phyloP scores from a whole-genome alignment of 2,329 filamentous ascomycete genomes.

The Fusarium liriodendri region DNA sequence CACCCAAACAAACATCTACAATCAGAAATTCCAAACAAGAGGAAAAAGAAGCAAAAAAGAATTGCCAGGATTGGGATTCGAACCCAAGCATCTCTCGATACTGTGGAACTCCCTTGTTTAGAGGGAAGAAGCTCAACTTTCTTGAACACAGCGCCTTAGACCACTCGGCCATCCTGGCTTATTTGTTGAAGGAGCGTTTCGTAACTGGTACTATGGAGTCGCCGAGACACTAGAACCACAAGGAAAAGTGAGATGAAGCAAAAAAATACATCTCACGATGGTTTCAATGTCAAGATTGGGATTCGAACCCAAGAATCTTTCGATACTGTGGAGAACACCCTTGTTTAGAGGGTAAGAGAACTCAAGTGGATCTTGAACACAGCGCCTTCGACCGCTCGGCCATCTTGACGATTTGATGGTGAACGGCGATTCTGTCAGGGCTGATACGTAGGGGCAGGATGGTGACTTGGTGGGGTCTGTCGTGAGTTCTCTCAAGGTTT shows the following conservation, averaged over 20 bases:
- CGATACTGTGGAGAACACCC: background rate
- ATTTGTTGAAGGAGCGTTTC: background rate
- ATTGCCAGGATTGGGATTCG: background rate
- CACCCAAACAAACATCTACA: background rate
- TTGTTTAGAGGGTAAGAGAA: background rate
- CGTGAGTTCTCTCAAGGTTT: background rate
- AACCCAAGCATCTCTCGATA: background rate
- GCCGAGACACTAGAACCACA: rapidly evolving
- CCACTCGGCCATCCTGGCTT: background rate
- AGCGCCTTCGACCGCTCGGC: background rate
- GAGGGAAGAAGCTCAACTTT: background rate
- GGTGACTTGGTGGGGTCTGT: background rate
- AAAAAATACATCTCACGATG: background rate
- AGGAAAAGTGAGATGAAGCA: background rate
- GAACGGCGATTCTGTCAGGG: background rate
- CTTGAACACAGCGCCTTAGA: background rate
- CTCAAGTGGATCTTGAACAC: background rate
- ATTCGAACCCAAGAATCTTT: constrained; percentile 1
- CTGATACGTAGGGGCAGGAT: background rate
- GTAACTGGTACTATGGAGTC: background rate
- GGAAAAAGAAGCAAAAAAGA: background rate
- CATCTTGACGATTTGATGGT: background rate
- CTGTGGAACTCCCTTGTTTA: background rate
- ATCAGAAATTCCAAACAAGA: background rate
- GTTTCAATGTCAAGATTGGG: background rate